Evolutionary conservation across 352 stramenopile genomes (phyloP).

Genomic region (Pythium aristosporum): DNA sequence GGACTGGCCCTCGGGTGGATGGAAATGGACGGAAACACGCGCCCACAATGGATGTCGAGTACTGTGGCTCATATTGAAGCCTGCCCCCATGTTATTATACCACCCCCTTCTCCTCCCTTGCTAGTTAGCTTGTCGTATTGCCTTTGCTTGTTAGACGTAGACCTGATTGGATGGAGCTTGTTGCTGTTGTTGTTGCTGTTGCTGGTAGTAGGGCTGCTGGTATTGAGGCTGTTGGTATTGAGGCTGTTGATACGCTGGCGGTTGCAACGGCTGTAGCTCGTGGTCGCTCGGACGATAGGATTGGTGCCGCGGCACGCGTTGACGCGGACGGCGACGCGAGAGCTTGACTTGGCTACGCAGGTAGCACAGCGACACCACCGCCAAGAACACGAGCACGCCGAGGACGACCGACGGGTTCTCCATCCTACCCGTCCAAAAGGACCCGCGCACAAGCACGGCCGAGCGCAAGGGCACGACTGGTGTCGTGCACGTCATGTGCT

Average conservation of each 20-base stretch:
- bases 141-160: conserved; percentile 7
- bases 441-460: conserved; percentile 11
- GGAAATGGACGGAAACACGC: conserved; percentile 5
- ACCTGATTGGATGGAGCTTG: conserved; percentile 7
- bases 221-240: neutral
- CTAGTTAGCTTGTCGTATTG: neutral
- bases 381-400: conserved; percentile 17
- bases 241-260: neutral
- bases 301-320: conserved; percentile 7
- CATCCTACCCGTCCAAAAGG: conserved; percentile 4
- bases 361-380: conserved; percentile 26
- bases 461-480: neutral
- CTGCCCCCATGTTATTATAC: neutral
- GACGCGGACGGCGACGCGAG: conserved; percentile 4
- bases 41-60: neutral
- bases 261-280: conserved; percentile 18
- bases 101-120: neutral
- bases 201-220: too few species aligned
- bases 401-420: conserved; percentile 7
- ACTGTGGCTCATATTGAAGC: neutral
- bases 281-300: neutral
- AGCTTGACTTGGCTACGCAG: conserved; percentile 22
- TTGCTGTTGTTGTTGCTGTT: neutral
- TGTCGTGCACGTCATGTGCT: conserved; percentile 1
- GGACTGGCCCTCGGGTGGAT: conserved; percentile 1